A percentile compares a stretch with the other conserved stretches of the same genome.
Evolutionary conservation across 441 rosid genomes (phyloP).

Genomic region (Erodium texanum): DNA sequence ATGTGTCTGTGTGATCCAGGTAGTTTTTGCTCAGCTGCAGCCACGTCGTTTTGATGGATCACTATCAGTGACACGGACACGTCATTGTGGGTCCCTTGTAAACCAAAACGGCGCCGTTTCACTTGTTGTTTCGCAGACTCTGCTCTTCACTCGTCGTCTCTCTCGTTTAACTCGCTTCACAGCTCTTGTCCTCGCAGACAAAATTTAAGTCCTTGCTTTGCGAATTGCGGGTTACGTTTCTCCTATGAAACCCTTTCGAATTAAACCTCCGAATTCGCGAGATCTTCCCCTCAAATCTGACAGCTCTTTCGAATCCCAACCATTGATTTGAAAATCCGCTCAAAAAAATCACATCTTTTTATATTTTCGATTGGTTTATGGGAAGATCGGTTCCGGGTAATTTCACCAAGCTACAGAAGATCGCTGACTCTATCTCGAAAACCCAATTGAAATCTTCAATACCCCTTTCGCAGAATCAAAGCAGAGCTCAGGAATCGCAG

Average conservation of each 20-base stretch:
- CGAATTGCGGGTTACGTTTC: neutral
- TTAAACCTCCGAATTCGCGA: neutral
- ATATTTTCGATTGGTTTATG: constrained; percentile 25
- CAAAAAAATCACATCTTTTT: neutral
- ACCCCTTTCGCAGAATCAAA: constrained; percentile 24
- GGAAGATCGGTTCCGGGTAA: constrained; percentile 41
- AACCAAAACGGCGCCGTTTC: neutral
- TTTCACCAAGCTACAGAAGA: constrained; percentile 32
- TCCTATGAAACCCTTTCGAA: neutral
- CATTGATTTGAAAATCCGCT: neutral
- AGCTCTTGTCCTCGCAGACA: neutral
- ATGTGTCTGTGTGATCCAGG: neutral
- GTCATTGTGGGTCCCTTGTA: neutral
- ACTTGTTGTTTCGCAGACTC: neutral
- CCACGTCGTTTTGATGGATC: neutral
- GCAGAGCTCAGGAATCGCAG: constrained; percentile 4
- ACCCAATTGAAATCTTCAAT: constrained; percentile 22
- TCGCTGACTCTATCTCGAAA: constrained; percentile 18
- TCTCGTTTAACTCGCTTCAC: neutral
- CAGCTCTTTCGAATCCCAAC: neutral
- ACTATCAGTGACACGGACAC: neutral
- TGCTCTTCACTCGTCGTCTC: neutral
- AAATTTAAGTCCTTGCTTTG: neutral
- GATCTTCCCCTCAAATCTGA: neutral
- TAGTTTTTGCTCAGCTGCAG: neutral